These are phyloP conservation scores for Lasiodiplodia sp. DNA, from an alignment of 2,329 filamentous ascomycete genomes.

Conservation along the genomic window DNA sequence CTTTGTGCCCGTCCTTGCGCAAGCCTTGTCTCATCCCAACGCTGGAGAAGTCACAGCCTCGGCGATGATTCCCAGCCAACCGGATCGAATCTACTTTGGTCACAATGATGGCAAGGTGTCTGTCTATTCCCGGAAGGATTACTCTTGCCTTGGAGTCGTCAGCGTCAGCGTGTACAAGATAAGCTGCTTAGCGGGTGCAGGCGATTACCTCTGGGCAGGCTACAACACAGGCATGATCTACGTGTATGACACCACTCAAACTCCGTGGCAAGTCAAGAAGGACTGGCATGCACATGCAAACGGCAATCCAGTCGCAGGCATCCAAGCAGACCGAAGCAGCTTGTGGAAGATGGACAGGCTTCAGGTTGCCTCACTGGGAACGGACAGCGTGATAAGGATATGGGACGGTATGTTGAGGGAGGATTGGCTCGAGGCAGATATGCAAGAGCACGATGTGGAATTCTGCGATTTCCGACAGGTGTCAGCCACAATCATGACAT, in stretches of 20 bases:
- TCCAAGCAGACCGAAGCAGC: conserved; percentile 80
- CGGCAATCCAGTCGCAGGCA: conserved; percentile 78
- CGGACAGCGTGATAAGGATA: conserved; percentile 80
- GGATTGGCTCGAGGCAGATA: conserved; percentile 90
- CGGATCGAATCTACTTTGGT: conserved; percentile 85
- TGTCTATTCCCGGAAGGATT: conserved; percentile 83
- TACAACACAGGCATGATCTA: conserved; percentile 95
- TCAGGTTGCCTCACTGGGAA: conserved; percentile 86
- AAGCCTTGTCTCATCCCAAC: conserved; percentile 73
- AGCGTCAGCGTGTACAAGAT: conserved; percentile 96
- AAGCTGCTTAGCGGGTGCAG: conserved; percentile 82
- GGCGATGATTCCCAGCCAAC: conserved; percentile 74
- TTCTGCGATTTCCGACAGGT: conserved; percentile 89
- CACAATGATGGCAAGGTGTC: conserved; percentile 94
- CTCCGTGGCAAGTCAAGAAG: conserved; percentile 91
- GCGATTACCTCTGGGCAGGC: conserved; percentile 86
- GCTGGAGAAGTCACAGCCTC: conserved; percentile 89
- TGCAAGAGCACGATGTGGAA: conserved; percentile 82
- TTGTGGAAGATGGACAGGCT: conserved; percentile 84
- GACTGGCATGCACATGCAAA: conserved; percentile 97
- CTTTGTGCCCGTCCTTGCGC: conserved; percentile 77
- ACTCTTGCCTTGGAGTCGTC: conserved; percentile 77
- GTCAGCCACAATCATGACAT: conserved; percentile 82
- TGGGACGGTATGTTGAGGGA: conserved; percentile 96
- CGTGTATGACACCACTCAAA: conserved; percentile 82